Evolutionary conservation across 257 asterid genomes (phyloP), one percentile per base, ranked within the genome.

Genomic region (Anisodus tanguticus): DNA sequence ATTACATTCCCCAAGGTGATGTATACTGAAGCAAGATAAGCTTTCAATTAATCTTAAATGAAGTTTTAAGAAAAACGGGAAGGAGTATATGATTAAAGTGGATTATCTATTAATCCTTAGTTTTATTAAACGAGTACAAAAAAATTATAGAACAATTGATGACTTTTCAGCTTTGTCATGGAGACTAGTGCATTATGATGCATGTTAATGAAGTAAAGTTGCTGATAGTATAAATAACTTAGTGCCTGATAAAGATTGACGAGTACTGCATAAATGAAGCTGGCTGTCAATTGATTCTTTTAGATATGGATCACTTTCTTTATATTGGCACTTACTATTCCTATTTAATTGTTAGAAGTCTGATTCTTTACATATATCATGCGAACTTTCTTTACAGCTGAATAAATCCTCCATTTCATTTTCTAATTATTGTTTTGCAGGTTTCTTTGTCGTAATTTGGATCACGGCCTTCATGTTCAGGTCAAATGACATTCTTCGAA

Each of bases 401-500:
- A 31, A 53, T 6, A 15, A 35, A 15, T 77, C 64, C 64, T 53
- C 53, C 47, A 77, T 31, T 53, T 77, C 49, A 31, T 62, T 87
- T 55, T 67, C n/a, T 51, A 64, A 81, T 60, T 85, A 59, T 76
- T 86, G 70, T 0, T 83, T 86, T 87, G 82, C 92, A 94, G 98
- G 97, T 43, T 95, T 95, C 89, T 91, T 90, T 86, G 94, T 89
- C 85, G 87, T 93, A 84, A 91, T 95, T 77, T 95, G 93, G 90
- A 89, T 92, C 84, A 90, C 92, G 70, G 96, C 93, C 82, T 88
- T 95, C 93, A 86, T 95, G 92, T 88, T 93, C 90, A 93, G 93
- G 92, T 94, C 97, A 84, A 94, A 95, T 87, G 98, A 94, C 88
- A 92, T 94, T 86, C 90, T 95, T 83, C 92, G 92, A 87, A 95